Evolutionary conservation across 768 basidiomycete genomes (phyloP), one percentile per base, ranked within the genome.

Genomic region (Xerocomellus chrysenteron): DNA sequence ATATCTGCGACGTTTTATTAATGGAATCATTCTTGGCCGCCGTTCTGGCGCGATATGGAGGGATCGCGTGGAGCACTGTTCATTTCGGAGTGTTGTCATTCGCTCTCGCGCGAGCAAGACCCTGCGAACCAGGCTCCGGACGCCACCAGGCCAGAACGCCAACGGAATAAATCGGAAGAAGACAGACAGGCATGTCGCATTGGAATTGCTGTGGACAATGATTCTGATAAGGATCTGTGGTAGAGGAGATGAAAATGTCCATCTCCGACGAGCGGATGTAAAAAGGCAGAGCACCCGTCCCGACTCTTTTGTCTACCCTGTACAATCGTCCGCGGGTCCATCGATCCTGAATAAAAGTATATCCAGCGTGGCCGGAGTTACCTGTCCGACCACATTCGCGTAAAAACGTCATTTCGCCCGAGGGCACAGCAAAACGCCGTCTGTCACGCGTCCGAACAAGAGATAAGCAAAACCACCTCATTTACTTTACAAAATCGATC

Each of bases 61-160:
- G 19, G 36, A 47, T 59, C 61, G 57, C 66, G 53, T 66, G 66
- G 48, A 59, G 48, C 33, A 36, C 21, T 50, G 19, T 50, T 67
- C 62, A 64, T 64, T 57, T 69, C 59, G 49, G 54, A 57, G 49
- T 37, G 55, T 41, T 53, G 47, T 13, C 9, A 46, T 54, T 47
- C 21, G 24, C 53, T 49, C 37, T 39, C 14, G 24, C 24, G 57
- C 53, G 24, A 19, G 32, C 14, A 11, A 47, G 42, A 35, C 54
- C 39, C 8, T 45, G 28, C 36, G 14, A 50, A 55, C 47, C 47
- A 53, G 39, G 42, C 46, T 55, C 44, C 41, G 33, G 49, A 47
- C 54, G 60, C 56, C 54, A 56, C 57, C 40, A 55, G 51, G 52
- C 9, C 12, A 19, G 21, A 30, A 42, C 44, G 54, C 47, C 33